Base-by-base conservation (phyloP, 208 protist genomes). In the Leishmania tropica region DNA sequence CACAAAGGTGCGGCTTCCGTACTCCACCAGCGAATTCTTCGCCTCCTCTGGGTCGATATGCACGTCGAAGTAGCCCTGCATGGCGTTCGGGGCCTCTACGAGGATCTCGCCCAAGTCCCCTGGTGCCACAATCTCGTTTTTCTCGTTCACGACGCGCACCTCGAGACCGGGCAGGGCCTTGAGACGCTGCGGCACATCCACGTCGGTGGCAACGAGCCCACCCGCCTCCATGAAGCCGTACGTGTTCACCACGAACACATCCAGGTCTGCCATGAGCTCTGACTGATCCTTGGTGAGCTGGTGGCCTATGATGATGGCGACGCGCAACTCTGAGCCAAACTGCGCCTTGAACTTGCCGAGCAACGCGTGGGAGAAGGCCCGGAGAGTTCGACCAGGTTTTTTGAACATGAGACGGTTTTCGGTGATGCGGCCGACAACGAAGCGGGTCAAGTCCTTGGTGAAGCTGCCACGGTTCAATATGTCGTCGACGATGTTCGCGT, bases 31-130 rank as follows among this genome's bases (percentile, higher is more conserved):
- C 7, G 95, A 95, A 77, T 98, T 96, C 75, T 91, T 92, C 1
- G 90, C 92, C 83, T 98, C 92, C 76, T 96, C 93, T 19, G 93
- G 95, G 83, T 96, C 89, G 81, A 98, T 95, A 73, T 98, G 85
- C 6, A 97, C 86, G 80, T 98, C 95, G 82, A 98, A 98, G 87
- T 98, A 98, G 45, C 95, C 95, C 83, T 97, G 93, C 95, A 98
- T 98, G 31, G 93, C 91, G 81, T 97, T 85, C 19, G 95, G 95
- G 10, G 92, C 90, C 85, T 98, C 93, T 35, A 98, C 87, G 47
- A 98, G 90, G 65, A 98, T 81, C 83, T 98, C 95, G 51, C 95
- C 95, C 64, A 98, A 62, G 64, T 97, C 92, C 17, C 95, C 95
- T 62, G 95, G 95, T 3, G 93, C 87, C 31, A 98, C 91, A 79